Evolutionary conservation across 139 green algal species (phyloP), one percentile per base, ranked within the genome.

Genomic region (Picochlorum sp.): DNA sequence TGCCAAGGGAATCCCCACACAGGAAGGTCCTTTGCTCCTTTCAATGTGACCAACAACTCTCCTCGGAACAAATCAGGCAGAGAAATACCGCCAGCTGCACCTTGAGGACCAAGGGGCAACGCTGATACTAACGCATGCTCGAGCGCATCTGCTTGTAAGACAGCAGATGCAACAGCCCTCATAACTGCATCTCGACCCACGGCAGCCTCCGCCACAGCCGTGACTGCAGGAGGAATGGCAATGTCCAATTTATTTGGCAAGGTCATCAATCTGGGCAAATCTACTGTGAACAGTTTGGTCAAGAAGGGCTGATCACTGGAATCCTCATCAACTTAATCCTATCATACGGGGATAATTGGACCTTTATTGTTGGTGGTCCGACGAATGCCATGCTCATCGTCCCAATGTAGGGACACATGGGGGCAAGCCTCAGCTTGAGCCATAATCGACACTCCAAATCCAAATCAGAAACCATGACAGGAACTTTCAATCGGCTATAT

Each of bases 311-410:
- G 86, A 95, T 68, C 14, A 96, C 77, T 0, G 87, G 89, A 55
- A 95, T 87, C 59, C 85, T 69, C 92, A 98, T 98, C 7, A 98
- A 80, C 32, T 83, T 79, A 38, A 97, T 80, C 14, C 88, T 70
- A 71, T 91, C 92, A 87, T 96, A 97, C 5, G 91, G 92, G 24
- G 81, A 80, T 67, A 98, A 83, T 80, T 96, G 88, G 26, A 97
- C 81, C 65, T 92, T 89, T 67, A 97, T 89, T 61, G 78, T 87
- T 21, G 91, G 91, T 5, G 83, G 75, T 7, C 85, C 85, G 63
- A 95, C 86, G 73, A 97, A 97, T 1, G 86, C 90, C 11, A 97
- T 63, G 28, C 73, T 87, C 45, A 97, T 72, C 34, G 86, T 92
- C 57, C 91, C 91, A 30, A 97, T 78, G 72, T 87, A 97, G 24